Evolutionary conservation across 2,329 filamentous ascomycete species (phyloP), one percentile per base, ranked within the genome.

Genomic region (Aspergillus pseudotamarii): DNA sequence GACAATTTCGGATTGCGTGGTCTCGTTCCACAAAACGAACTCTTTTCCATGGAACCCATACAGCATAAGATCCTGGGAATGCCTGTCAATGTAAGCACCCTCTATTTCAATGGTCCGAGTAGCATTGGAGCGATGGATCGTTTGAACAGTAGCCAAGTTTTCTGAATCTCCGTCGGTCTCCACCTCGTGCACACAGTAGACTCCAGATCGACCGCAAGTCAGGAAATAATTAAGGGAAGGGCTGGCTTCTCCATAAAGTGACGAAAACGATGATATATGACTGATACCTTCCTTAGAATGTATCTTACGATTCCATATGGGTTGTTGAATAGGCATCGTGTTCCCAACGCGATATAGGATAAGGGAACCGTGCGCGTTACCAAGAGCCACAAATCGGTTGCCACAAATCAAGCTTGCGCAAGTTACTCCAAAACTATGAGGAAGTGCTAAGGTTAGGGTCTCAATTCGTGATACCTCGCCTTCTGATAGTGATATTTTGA

Each of bases 1-100:
- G 60, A 90, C 86, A 19, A 94, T 76, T 70, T 94, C 90, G 61
- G 87, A 85, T 63, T 92, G 88, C 1, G 81, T 81, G 0, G 87
- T 88, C 73, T 91, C 88, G 74, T 97, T 92, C 87, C 92, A 95
- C 11, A 94, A 85, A 14, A 96, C 82, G 72, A 98, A 96, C 54
- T 88, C 83, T 65, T 88, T 92, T 73, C 91, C 88, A 60, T 87
- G 88, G 78, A 97, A 98, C 3, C 94, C 94, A 74, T 89, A 91
- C 14, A 96, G 80, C 32, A 93, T 81, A 1, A 97, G 80, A 54
- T 91, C 83, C 1, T 81, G 75, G 0, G 76, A 76, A 1, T 70
- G 62, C 69, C 71, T 69, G 46, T 83, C 73, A 63, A 94, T 85
- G 79, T 87, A 89, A 0, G 90, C 84, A 0, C 89, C 88, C 75